A percentile compares a stretch with the other conserved stretches of the same genome.
phyloP scores from a whole-genome alignment of 2,329 filamentous ascomycete species.

The Colletotrichum musicola region DNA sequence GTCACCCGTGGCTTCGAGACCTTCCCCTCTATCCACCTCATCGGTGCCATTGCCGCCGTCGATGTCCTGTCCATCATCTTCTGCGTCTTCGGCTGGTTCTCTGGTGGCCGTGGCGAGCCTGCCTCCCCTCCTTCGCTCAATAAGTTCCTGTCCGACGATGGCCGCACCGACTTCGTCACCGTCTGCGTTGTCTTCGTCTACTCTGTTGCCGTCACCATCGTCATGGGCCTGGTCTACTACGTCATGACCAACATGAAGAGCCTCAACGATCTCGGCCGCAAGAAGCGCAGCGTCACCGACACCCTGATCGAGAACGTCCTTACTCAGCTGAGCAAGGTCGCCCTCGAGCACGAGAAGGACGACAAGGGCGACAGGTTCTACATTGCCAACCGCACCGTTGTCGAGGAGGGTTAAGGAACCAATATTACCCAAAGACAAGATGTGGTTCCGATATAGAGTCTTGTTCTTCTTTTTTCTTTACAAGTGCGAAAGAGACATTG shows the following conservation, averaged over 20 bases:
- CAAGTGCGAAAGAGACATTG: conserved; percentile 6
- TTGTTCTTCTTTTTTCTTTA: background rate
- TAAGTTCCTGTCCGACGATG: conserved; percentile 53
- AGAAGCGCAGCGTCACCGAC: conserved; percentile 61
- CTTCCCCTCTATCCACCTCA: conserved; percentile 80
- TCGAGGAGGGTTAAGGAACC: conserved; percentile 38
- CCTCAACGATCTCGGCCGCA: conserved; percentile 73
- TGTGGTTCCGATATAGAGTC: background rate
- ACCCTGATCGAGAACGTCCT: conserved; percentile 52
- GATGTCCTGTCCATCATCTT: conserved; percentile 80
- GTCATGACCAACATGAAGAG: conserved; percentile 69
- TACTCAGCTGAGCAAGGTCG: conserved; percentile 73
- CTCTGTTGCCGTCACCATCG: conserved; percentile 74
- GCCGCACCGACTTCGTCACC: conserved; percentile 66
- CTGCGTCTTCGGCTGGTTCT: conserved; percentile 81
- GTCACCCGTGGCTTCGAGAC: conserved; percentile 80
- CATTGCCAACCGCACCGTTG: conserved; percentile 40
- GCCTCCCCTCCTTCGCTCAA: conserved; percentile 47
- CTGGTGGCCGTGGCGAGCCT: conserved; percentile 57
- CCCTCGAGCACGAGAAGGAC: conserved; percentile 69
- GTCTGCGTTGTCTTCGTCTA: conserved; percentile 75
- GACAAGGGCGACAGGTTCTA: conserved; percentile 48
- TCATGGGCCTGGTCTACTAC: conserved; percentile 75
- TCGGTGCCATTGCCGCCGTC: conserved; percentile 78
- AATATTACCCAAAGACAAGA: background rate